These are phyloP conservation scores for Gossypium herbaceum DNA, from an alignment of 345 rosid genomes.

Conservation along the genomic window DNA sequence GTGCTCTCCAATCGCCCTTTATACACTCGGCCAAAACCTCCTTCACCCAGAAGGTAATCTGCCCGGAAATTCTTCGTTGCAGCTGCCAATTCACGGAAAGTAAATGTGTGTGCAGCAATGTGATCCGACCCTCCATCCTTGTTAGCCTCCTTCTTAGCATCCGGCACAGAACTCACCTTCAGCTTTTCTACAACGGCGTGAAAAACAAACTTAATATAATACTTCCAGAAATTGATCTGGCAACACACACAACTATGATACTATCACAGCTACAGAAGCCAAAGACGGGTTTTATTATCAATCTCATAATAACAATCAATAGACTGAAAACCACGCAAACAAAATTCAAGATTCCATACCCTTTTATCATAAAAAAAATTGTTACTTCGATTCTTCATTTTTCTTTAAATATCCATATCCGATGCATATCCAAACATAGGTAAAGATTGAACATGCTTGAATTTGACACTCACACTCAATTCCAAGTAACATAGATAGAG, in stretches of 20 bases:
- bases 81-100: slow-evolving; percentile 62
- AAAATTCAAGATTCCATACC: background rate
- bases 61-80: slow-evolving; percentile 62
- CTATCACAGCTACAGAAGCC: slow-evolving; percentile 8
- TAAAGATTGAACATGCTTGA: background rate
- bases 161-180: slow-evolving; percentile 29
- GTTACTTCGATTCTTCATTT: background rate
- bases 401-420: background rate
- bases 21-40: slow-evolving; percentile 69
- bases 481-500: background rate
- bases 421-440: background rate
- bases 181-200: slow-evolving; percentile 33
- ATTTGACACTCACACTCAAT: background rate
- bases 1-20: slow-evolving; percentile 61
- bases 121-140: slow-evolving; percentile 49
- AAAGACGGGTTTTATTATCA: background rate
- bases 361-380: background rate
- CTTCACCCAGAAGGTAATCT: slow-evolving; percentile 68
- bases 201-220: slow-evolving; percentile 10
- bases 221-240: background rate
- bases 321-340: slow-evolving; percentile 7
- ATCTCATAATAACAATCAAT: background rate
- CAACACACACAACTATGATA: background rate
- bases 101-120: slow-evolving; percentile 62
- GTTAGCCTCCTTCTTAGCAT: slow-evolving; percentile 34